Evolutionary conservation across 2,329 filamentous ascomycete species (phyloP).

Genomic region (Penicillium sp.): DNA sequence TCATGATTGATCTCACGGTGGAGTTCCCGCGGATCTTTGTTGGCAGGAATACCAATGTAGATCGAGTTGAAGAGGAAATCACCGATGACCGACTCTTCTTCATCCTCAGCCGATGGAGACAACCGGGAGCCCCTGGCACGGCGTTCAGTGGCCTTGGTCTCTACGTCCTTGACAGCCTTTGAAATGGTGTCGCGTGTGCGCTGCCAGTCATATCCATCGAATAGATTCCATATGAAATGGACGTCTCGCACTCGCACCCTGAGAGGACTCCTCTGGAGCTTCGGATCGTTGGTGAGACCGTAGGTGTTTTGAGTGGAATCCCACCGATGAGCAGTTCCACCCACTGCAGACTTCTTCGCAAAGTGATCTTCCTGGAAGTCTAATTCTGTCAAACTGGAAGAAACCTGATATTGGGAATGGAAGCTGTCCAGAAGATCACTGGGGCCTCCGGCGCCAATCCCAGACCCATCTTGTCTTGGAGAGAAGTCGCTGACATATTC

Average conservation of each 20-base stretch:
- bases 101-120: slow-evolving; percentile 58
- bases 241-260: slow-evolving; percentile 80
- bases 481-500: slow-evolving; percentile 61
- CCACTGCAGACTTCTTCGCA: slow-evolving; percentile 60
- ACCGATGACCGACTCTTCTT: slow-evolving; percentile 83
- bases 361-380: slow-evolving; percentile 80
- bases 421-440: slow-evolving; percentile 52
- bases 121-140: slow-evolving; percentile 61
- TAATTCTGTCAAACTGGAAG: slow-evolving; percentile 62
- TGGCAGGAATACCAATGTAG: slow-evolving; percentile 89
- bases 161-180: slow-evolving; percentile 84
- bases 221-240: slow-evolving; percentile 95
- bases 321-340: slow-evolving; percentile 75
- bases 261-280: slow-evolving; percentile 69
- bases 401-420: slow-evolving; percentile 56
- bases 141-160: slow-evolving; percentile 77
- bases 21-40: slow-evolving; percentile 80
- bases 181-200: slow-evolving; percentile 82
- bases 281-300: slow-evolving; percentile 63
- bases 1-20: slow-evolving; percentile 83
- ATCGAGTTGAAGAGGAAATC: slow-evolving; percentile 99
- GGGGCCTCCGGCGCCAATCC: slow-evolving; percentile 44
- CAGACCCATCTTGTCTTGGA: slow-evolving; percentile 44
- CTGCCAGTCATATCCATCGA: slow-evolving; percentile 97
- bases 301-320: slow-evolving; percentile 76